These are phyloP conservation scores for Psidium friedrichsthalianum DNA, from an alignment of 345 rosid species.

Conservation along the genomic window DNA sequence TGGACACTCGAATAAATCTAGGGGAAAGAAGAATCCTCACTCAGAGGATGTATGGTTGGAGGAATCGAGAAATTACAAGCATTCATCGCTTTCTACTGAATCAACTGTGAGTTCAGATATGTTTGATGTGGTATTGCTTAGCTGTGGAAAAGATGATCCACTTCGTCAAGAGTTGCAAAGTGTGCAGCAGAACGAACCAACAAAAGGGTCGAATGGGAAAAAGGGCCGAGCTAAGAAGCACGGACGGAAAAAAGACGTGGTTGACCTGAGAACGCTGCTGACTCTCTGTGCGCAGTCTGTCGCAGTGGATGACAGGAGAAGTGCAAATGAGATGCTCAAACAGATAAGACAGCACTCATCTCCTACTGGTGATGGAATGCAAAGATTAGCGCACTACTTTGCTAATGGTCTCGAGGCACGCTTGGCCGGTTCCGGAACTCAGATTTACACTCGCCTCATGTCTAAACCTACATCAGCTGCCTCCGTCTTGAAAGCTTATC, in stretches of 20 bases:
- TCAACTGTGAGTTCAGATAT: constrained; percentile 25
- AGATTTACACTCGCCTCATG: constrained; percentile 16
- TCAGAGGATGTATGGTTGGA: constrained; percentile 9
- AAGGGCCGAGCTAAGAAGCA: constrained; percentile 27
- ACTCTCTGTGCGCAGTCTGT: constrained; percentile 53
- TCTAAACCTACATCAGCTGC: constrained; percentile 30
- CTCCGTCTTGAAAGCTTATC: constrained; percentile 41
- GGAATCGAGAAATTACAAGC: constrained; percentile 39
- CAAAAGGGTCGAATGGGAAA: constrained; percentile 17
- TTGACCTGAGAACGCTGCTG: constrained; percentile 44
- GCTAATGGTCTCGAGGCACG: constrained; percentile 38
- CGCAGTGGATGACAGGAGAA: constrained; percentile 25
- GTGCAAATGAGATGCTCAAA: constrained; percentile 23
- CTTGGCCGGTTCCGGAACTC: constrained; percentile 36
- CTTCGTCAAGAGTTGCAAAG: constrained; percentile 23
- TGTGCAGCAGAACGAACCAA: constrained; percentile 14
- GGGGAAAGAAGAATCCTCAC: constrained; percentile 34
- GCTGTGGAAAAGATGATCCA: constrained; percentile 13
- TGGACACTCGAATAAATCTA: not conserved
- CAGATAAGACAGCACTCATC: constrained; percentile 40
- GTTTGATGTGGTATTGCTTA: constrained; percentile 40
- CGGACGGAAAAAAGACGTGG: constrained; percentile 22
- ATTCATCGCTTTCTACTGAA: constrained; percentile 27
- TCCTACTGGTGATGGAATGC: constrained; percentile 33
- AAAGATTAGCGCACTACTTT: constrained; percentile 31